Conservation (phyloP, 805 yeast genomes). For the Yarrowia divulgata region DNA sequence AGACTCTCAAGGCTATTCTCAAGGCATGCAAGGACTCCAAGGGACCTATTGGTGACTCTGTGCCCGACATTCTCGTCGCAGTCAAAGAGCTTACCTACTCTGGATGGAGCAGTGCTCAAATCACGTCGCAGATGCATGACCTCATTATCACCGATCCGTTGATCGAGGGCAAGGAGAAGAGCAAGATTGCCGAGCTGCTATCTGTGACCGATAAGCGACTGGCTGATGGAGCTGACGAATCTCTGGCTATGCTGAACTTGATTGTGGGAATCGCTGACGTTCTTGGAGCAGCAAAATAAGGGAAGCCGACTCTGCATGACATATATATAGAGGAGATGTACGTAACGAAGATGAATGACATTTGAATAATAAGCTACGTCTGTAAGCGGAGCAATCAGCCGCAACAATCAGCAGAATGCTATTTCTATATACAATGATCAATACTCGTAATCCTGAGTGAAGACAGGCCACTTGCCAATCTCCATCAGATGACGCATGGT, state of each 20-base stretch:
- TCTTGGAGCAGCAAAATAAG: constrained; percentile 24
- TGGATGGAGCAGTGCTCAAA: constrained; percentile 83
- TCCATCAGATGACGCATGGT: constrained; percentile 91
- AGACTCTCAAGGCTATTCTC: constrained; percentile 55
- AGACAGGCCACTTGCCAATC: constrained; percentile 41
- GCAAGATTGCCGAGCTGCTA: constrained; percentile 65
- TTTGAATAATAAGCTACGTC: too few relatives aligned
- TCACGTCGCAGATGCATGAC: constrained; percentile 76
- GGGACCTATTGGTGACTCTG: constrained; percentile 22
- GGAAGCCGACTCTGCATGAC: background rate
- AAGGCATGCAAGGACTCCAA: constrained; percentile 47
- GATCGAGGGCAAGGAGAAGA: constrained; percentile 63
- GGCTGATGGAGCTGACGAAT: constrained; percentile 88
- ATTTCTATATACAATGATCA: background rate
- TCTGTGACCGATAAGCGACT: constrained; percentile 79
- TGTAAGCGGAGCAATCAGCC: too few relatives aligned
- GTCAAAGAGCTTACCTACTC: constrained; percentile 53
- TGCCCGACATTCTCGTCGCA: constrained; percentile 41
- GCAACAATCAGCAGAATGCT: too few relatives aligned
- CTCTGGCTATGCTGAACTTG: constrained; percentile 76
- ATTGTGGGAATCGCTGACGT: constrained; percentile 57
- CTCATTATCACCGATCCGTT: constrained; percentile 63
- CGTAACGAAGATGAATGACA: background rate
- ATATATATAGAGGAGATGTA: background rate
- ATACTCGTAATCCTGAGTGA: constrained; percentile 11